Conservation (phyloP, 345 rosid species). For the Trapa bicornis region DNA sequence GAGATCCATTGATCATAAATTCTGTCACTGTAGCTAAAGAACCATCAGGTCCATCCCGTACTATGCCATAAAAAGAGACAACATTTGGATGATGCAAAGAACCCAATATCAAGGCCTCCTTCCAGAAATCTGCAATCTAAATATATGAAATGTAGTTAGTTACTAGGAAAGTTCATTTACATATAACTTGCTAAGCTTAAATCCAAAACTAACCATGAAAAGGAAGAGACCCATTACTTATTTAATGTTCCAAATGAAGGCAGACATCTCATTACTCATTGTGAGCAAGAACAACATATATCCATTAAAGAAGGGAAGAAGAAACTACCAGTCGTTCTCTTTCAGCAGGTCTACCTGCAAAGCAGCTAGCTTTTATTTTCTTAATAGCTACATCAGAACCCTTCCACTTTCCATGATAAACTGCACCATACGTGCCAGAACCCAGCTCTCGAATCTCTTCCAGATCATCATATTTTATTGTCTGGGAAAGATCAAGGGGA, state of each 20-base stretch:
- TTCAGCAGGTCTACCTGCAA: conserved; percentile 95
- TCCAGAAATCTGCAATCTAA: conserved; percentile 97
- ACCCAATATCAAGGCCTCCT: conserved; percentile 84
- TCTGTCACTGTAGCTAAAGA: conserved; percentile 92
- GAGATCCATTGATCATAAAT: conserved; percentile 96
- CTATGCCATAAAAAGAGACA: conserved; percentile 94
- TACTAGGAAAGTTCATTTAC: neutral
- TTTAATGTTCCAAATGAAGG: neutral
- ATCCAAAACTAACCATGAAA: neutral
- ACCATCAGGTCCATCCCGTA: conserved; percentile 98
- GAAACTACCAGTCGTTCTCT: conserved; percentile 43
- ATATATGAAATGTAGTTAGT: neutral
- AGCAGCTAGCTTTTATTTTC: conserved; percentile 98
- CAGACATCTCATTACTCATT: neutral
- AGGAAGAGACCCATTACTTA: neutral
- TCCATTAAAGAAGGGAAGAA: neutral
- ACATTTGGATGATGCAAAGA: conserved; percentile 99
- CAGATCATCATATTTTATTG: conserved; percentile 76
- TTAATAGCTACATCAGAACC: conserved; percentile 98
- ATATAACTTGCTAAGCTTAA: neutral
- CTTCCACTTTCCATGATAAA: conserved; percentile 96
- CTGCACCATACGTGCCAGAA: conserved; percentile 94
- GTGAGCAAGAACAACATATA: neutral
- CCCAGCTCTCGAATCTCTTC: conserved; percentile 93
- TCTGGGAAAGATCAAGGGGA: conserved; percentile 29